Conservation (phyloP, 192 early-diverging fungal genomes). For the Thamnidium elegans region DNA sequence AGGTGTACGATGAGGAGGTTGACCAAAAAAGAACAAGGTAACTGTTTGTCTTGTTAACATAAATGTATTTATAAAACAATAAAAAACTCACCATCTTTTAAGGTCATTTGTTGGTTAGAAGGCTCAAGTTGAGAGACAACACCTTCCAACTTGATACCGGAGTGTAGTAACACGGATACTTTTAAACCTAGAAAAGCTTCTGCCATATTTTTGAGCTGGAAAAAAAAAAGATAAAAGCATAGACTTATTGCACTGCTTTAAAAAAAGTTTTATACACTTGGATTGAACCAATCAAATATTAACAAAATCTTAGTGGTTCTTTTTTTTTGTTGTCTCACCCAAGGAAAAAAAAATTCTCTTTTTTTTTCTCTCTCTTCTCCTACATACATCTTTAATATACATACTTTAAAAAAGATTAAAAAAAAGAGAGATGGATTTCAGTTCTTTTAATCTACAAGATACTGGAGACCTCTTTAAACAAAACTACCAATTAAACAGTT, state of each 20-base stretch:
- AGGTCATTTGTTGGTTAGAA: constrained; percentile 56
- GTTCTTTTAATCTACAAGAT: constrained; percentile 20
- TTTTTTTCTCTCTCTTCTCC: not conserved
- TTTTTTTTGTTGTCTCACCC: not conserved
- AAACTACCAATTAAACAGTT: not conserved
- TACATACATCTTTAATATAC: not conserved
- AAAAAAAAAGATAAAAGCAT: not conserved
- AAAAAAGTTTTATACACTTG: not conserved
- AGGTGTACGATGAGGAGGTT: constrained; percentile 33
- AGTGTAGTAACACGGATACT: constrained; percentile 51
- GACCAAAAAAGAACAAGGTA: constrained; percentile 32
- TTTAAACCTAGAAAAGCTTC: constrained; percentile 54
- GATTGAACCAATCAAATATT: not conserved
- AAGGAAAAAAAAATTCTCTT: not conserved
- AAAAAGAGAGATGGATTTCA: constrained; percentile 20
- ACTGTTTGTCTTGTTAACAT: constrained; percentile 2
- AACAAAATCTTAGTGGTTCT: not conserved
- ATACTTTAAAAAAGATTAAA: not conserved
- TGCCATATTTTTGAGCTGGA: constrained; percentile 39
- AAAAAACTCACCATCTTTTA: constrained; percentile 51
- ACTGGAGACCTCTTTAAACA: constrained; percentile 12
- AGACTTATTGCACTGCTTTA: not conserved
- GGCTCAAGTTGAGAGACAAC: constrained; percentile 59
- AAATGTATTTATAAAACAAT: not conserved
- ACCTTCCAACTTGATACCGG: constrained; percentile 53